Base-by-base conservation (phyloP, 345 rosid species). In the Gossypioides kirkii region DNA sequence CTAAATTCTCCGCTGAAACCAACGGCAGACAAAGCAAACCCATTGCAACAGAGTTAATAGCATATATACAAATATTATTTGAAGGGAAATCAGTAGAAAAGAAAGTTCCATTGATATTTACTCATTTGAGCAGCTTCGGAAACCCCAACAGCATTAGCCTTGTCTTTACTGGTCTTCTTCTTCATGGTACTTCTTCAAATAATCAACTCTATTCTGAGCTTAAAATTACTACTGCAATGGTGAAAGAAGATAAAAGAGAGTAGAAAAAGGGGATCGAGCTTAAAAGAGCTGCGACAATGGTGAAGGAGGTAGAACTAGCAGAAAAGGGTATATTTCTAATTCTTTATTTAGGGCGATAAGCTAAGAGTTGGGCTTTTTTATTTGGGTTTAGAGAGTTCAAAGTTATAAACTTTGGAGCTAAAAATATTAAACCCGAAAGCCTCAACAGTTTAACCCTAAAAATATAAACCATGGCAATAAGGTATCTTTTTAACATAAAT, bases 1-100 rank as follows among this genome's bases (percentile, higher is more conserved):
- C 16, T 11, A 14, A 49, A 11, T 68, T 46, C 22, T 71, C 78
- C 74, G 63, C 54, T 14, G 72, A 74, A 79, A 50, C 71, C 61
- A 82, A 8, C 50, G 38, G 38, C 38, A 63, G 49, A 53, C 10
- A 5, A 59, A 28, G 42, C 0, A 26, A 10, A 1, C 25, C 47
- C 5, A 62, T 58, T 16, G 55, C 25, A 55, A 43, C 13, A 64
- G 36, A 14, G 60, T 45, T 23, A 26, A n/a, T 1, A 45, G 1
- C 59, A 71, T 18, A 22, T 64, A 26, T 23, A 22, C 52, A 64
- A 36, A 16, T 12, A 49, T 36, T 3, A 36, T 63, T 62, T 32
- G 3, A 20, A 73, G 23, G 38, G 10, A 49, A 36, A 32, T 20
- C 50, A 42, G 17, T 2, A 11, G 25, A 42, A 42, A 20, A 56